Evolutionary conservation across 164 flowering plant genomes (phyloP), one percentile per base, ranked within the genome.

Genomic region (Nelumbo lutea): DNA sequence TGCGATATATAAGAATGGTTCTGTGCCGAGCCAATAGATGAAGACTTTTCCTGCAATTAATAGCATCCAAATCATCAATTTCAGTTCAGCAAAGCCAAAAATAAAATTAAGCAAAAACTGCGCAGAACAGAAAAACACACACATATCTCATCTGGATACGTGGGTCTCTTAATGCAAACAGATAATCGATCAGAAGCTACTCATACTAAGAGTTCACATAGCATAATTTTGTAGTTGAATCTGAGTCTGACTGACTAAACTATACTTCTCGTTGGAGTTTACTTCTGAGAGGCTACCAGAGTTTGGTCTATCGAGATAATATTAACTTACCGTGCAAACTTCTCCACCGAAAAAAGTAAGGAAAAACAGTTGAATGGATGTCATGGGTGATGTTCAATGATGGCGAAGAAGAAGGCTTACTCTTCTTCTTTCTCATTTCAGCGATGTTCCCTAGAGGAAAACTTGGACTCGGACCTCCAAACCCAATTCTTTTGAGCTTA

Each of bases 1-100:
- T 40, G 90, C 95, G 5, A 95, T 70, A 68, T 89, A 91, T 11
- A 95, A 43, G 70, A 95, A 95, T 27, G 97, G 94, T 78, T 95
- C 96, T 8, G 87, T 85, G 1, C 98, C 98, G 42, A 91, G 71
- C 98, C 98, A 95, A 73, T 95, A 91, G 0, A 84, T 66, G 46
- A 87, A 90, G 63, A 88, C 88, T 68, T 91, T 91, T 69, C 97
- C 98, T 95, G 81, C 74, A 75, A 27, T 27, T 27, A 27, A 27
- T 27, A 27, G 27, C 27, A 27, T 27, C 27, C 27, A 27, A 72
- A 9, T 43, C 42, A 47, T 11, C 61, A 6, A 59, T 5, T 38
- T 39, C 42, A 64, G 39, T 52, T 51, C 3, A 9, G 8, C 40
- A 42, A 3, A 13, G 7, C 27, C 27, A 27, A 27, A 27, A 27